Evolutionary conservation across 495 filamentous ascomycete genomes (phyloP).

Genomic region (Neurospora tetraspora): DNA sequence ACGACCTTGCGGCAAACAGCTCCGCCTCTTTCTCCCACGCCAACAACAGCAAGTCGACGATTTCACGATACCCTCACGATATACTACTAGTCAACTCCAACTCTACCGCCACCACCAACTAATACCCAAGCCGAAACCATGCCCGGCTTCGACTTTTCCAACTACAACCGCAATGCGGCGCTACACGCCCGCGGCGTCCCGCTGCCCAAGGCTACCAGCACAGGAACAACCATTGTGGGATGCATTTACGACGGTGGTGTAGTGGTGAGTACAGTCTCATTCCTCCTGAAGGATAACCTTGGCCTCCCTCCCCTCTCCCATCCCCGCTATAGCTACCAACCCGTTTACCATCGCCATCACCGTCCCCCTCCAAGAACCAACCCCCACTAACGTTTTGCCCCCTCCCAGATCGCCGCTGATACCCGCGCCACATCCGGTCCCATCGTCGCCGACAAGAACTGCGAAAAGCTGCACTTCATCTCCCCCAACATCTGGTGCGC

Average conservation of each 20-base stretch:
- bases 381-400: background rate
- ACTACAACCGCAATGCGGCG: constrained; percentile 95
- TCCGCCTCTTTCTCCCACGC: background rate
- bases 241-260: constrained; percentile 96
- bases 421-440: constrained; percentile 95
- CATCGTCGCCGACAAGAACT: constrained; percentile 99
- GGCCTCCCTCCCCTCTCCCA: background rate
- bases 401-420: constrained; percentile 79
- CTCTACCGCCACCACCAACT: background rate
- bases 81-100: background rate
- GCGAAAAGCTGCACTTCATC: constrained; percentile 99
- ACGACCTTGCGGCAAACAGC: background rate
- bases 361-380: background rate
- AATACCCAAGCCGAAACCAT: constrained; percentile 33
- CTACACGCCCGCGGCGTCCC: constrained; percentile 89
- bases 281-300: background rate
- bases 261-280: constrained; percentile 49
- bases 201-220: constrained; percentile 94
- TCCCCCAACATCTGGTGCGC: constrained; percentile 99
- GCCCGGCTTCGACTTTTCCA: constrained; percentile 99
- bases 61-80: background rate
- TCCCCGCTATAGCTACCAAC: background rate
- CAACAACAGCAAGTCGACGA: background rate
- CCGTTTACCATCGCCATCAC: background rate
- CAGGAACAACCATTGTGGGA: constrained; percentile 98